phyloP scores from a whole-genome alignment of 2,329 filamentous ascomycete species.

The Trichophyton benhamiae region DNA sequence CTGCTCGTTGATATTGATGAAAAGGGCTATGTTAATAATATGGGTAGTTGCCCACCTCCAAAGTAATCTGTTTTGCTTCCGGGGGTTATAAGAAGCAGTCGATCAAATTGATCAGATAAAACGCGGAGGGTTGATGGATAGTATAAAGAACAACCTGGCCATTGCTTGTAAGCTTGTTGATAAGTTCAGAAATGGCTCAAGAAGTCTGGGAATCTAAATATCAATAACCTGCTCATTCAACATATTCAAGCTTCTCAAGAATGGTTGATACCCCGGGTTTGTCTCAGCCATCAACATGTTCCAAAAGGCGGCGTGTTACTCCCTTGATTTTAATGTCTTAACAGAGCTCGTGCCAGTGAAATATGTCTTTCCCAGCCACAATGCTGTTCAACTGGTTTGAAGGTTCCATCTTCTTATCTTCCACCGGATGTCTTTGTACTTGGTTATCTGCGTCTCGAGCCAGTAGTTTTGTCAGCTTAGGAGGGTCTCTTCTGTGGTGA shows the following conservation, averaged over 20 bases:
- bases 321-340: constrained; percentile 72
- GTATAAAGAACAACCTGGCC: constrained; percentile 96
- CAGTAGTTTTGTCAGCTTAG: not conserved
- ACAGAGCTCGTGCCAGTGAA: constrained; percentile 75
- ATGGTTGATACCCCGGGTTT: constrained; percentile 83
- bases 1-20: constrained; percentile 45
- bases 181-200: constrained; percentile 76
- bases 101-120: constrained; percentile 76
- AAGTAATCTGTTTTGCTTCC: constrained; percentile 59
- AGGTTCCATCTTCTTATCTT: constrained; percentile 24
- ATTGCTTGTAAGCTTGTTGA: constrained; percentile 77
- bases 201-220: constrained; percentile 86
- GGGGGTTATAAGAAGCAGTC: constrained; percentile 50
- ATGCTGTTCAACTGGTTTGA: constrained; percentile 18
- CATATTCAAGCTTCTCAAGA: constrained; percentile 76
- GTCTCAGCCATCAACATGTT: constrained; percentile 84
- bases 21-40: constrained; percentile 40
- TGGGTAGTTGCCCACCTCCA: constrained; percentile 36
- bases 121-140: constrained; percentile 93
- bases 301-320: constrained; percentile 61
- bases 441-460: constrained; percentile 16
- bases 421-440: constrained; percentile 20
- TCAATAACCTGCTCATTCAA: constrained; percentile 70
- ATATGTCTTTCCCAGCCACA: constrained; percentile 48
- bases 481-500: constrained; percentile 44